These are phyloP conservation scores for Carex arenaria DNA, from an alignment of 202 grass and related monocot species.

Conservation along the genomic window DNA sequence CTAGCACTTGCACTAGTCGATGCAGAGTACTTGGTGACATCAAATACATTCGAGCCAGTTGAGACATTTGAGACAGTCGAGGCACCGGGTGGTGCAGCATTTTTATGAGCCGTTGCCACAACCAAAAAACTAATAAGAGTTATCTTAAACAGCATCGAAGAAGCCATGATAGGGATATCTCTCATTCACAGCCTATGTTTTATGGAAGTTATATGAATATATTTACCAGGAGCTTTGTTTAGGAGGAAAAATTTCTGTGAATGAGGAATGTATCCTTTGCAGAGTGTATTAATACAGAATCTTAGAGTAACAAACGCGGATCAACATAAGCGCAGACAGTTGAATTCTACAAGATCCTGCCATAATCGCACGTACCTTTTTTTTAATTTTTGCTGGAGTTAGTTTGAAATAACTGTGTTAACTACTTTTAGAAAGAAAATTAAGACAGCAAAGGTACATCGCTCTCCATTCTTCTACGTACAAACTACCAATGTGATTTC, in stretches of 20 bases:
- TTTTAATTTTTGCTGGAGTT: neutral
- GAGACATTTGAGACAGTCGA: neutral
- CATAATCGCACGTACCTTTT: neutral
- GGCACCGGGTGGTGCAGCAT: neutral
- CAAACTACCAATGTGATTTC: neutral
- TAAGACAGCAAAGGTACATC: neutral
- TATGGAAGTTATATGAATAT: neutral
- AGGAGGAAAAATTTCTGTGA: neutral
- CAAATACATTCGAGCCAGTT: conserved; percentile 11
- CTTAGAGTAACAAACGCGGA: neutral
- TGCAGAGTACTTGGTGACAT: conserved; percentile 29
- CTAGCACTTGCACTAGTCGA: neutral
- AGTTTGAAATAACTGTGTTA: neutral
- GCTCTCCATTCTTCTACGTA: neutral
- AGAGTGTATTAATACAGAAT: neutral
- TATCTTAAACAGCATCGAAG: conserved; percentile 7
- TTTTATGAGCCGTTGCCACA: neutral
- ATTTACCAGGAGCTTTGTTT: neutral
- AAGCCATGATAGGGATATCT: neutral
- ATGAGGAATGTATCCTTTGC: neutral
- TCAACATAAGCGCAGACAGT: neutral
- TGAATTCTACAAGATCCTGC: neutral
- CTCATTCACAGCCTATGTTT: neutral
- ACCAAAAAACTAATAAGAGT: neutral
- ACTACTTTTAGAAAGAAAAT: neutral